A percentile compares a stretch with the other conserved stretches of the same genome.
These are phyloP conservation scores for Lyophyllum atratum DNA, from an alignment of 768 basidiomycete genomes.

Conservation along the genomic window DNA sequence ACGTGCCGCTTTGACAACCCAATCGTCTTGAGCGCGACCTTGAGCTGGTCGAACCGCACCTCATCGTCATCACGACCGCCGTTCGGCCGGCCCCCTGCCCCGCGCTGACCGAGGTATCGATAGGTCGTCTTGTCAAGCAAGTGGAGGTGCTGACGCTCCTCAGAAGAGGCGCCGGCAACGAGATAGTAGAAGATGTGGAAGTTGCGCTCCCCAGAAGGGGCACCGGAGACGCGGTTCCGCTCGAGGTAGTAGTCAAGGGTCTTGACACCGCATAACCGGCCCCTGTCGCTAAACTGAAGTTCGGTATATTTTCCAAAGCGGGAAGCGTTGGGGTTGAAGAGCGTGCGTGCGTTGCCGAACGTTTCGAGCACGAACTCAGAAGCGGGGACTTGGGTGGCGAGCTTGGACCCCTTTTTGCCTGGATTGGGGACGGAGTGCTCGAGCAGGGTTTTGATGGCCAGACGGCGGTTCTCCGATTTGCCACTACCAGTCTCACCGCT, in stretches of 20 bases:
- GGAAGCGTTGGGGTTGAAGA: slow-evolving; percentile 94
- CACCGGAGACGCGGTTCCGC: slow-evolving; percentile 82
- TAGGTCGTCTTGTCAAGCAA: slow-evolving; percentile 81
- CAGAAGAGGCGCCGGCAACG: slow-evolving; percentile 83
- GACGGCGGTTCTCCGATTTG: slow-evolving; percentile 87
- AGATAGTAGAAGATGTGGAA: slow-evolving; percentile 99
- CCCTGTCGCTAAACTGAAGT: slow-evolving; percentile 93
- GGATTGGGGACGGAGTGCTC: slow-evolving; percentile 86
- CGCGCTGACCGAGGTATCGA: slow-evolving; percentile 82
- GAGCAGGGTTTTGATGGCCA: slow-evolving; percentile 92
- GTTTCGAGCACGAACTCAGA: slow-evolving; percentile 95
- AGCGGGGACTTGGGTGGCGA: slow-evolving; percentile 83
- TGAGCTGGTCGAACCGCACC: slow-evolving; percentile 90
- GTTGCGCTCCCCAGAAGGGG: slow-evolving; percentile 91
- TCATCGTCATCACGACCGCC: slow-evolving; percentile 76
- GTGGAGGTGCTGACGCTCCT: slow-evolving; percentile 88
- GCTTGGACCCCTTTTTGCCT: slow-evolving; percentile 93
- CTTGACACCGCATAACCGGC: slow-evolving; percentile 86
- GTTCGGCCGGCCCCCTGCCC: slow-evolving; percentile 41
- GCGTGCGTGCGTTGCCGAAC: slow-evolving; percentile 90
- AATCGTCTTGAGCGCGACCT: slow-evolving; percentile 89
- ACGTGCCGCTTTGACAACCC: slow-evolving; percentile 95
- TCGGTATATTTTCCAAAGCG: slow-evolving; percentile 98
- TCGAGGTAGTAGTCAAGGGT: slow-evolving; percentile 97
- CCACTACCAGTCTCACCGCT: slow-evolving; percentile 94